These are phyloP conservation scores for Yarrowia divulgata DNA, from an alignment of 805 yeast genomes.

Conservation along the genomic window DNA sequence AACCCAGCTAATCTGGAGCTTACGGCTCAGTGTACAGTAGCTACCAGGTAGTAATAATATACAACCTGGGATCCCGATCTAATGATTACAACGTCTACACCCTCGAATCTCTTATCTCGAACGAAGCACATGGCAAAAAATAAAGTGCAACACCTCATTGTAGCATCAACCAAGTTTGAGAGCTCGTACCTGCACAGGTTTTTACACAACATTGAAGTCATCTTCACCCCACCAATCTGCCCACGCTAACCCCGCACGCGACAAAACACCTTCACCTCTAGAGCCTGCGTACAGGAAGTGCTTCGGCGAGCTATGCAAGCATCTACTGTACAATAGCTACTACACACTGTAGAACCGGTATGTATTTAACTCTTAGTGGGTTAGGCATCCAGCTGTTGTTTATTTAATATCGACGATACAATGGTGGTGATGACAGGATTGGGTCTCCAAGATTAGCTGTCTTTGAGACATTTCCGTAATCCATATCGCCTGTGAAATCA, in stretches of 20 bases:
- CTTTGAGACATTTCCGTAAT: background rate
- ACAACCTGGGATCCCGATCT: background rate
- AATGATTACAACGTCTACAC: background rate
- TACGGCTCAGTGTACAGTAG: background rate
- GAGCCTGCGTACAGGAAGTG: background rate
- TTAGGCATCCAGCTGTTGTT: constrained; percentile 3
- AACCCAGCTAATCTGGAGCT: constrained; percentile 1
- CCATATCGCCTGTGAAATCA: too few species aligned
- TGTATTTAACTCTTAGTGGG: background rate
- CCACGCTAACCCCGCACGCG: constrained; percentile 3
- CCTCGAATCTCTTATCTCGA: constrained; percentile 21
- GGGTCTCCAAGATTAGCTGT: background rate
- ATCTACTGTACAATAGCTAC: background rate
- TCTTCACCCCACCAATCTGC: background rate
- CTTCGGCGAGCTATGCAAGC: background rate
- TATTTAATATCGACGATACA: constrained; percentile 1
- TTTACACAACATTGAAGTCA: background rate
- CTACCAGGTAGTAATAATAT: background rate
- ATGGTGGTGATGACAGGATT: constrained; percentile 5
- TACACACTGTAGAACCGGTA: background rate
- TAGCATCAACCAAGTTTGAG: background rate
- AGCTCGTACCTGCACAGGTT: background rate
- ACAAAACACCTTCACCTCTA: background rate
- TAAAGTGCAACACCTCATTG: background rate
- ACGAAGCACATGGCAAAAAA: constrained; percentile 5